A percentile compares a stretch with the other conserved stretches of the same genome.
Conservation (phyloP, 1,284 basidiomycete species). For the Psilocybe mexicana region DNA sequence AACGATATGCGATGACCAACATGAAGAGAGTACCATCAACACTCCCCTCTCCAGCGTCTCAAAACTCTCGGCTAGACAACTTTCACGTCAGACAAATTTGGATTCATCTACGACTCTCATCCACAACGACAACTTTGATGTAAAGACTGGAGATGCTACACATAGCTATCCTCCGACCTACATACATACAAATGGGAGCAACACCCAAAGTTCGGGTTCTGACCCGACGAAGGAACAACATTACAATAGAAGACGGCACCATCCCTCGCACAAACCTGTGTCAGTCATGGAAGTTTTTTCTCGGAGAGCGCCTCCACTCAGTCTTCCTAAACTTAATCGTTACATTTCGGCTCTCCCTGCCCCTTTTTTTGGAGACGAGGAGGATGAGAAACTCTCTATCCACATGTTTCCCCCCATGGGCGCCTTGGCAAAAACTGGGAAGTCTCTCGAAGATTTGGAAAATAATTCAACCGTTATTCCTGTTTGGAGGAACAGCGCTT, state of each 20-base stretch:
- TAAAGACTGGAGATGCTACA: constrained; percentile 14
- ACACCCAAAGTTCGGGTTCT: neutral
- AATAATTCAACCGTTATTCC: constrained; percentile 48
- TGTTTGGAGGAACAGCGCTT: constrained; percentile 54
- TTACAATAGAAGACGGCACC: neutral
- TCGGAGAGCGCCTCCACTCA: constrained; percentile 53
- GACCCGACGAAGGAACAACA: neutral
- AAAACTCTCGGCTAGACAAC: neutral
- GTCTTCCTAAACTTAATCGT: constrained; percentile 59
- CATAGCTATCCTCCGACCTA: constrained; percentile 23
- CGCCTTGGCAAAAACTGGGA: constrained; percentile 45
- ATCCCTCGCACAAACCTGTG: constrained; percentile 45
- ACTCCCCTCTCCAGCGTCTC: neutral
- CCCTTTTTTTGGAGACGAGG: constrained; percentile 36
- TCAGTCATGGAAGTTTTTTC: constrained; percentile 57
- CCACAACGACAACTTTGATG: neutral
- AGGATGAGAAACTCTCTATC: constrained; percentile 15
- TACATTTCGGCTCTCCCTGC: constrained; percentile 50
- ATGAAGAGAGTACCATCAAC: neutral
- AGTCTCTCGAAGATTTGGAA: constrained; percentile 59
- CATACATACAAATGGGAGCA: neutral
- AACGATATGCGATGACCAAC: neutral
- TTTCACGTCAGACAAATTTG: neutral
- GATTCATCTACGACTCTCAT: constrained; percentile 8
- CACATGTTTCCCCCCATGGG: constrained; percentile 67